Conservation (phyloP, 116 monocot species). For the Posidonia oceanica region DNA sequence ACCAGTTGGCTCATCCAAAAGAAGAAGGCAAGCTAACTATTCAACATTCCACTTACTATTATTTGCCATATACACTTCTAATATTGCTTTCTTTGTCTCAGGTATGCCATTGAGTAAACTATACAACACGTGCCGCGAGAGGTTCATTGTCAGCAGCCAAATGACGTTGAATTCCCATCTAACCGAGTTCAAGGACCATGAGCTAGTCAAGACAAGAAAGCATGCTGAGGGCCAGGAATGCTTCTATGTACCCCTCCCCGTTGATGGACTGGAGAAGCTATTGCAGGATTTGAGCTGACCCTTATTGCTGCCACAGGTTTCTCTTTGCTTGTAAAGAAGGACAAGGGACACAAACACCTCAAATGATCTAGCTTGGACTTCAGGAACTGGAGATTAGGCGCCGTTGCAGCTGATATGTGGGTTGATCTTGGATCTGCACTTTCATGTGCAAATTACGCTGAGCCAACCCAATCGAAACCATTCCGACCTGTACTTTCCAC, state of each 20-base stretch:
- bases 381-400: no score
- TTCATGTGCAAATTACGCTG: no score
- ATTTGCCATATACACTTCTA: background rate
- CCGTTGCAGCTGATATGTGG: no score
- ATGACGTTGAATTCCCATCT: constrained; percentile 82
- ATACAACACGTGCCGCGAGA: constrained; percentile 70
- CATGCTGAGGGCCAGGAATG: constrained; percentile 91
- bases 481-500: no score
- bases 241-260: constrained; percentile 59
- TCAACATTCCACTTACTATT: background rate
- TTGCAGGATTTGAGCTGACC: constrained; percentile 56
- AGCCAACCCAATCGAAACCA: no score
- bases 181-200: constrained; percentile 92
- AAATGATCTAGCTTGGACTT: no score
- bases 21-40: constrained; percentile 58
- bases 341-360: no score
- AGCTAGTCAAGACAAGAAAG: constrained; percentile 63
- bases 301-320: no score
- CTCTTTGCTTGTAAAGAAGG: no score
- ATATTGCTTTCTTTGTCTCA: constrained; percentile 11
- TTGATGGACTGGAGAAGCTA: constrained; percentile 64
- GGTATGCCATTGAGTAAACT: constrained; percentile 68
- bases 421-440: no score
- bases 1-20: constrained; percentile 64
- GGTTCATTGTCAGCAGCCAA: constrained; percentile 87